phyloP scores from a whole-genome alignment of 345 rosid species.

The Carallia pectinifolia region DNA sequence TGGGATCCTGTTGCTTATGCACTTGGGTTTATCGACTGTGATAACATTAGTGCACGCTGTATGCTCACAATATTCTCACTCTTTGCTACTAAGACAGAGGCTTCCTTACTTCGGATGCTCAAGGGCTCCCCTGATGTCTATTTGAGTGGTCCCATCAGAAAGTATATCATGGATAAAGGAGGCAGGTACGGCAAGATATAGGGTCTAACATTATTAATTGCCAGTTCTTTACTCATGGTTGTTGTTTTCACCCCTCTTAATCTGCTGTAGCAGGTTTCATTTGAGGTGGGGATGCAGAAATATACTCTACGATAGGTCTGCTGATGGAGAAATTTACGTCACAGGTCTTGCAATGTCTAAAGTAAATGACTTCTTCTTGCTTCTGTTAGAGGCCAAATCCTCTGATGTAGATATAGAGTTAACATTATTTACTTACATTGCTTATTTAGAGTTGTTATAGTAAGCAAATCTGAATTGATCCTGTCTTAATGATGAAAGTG shows the following conservation, averaged over 20 bases:
- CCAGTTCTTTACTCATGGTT: not conserved
- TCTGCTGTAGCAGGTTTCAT: constrained; percentile 73
- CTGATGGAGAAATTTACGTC: constrained; percentile 63
- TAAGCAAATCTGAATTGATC: not conserved
- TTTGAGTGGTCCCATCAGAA: constrained; percentile 90
- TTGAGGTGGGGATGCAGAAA: constrained; percentile 98
- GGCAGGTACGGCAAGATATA: constrained; percentile 56
- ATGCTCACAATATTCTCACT: constrained; percentile 98
- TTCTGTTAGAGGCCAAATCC: constrained; percentile 1
- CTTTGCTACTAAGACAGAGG: constrained; percentile 99
- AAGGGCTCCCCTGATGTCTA: constrained; percentile 96
- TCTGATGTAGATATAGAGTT: not conserved
- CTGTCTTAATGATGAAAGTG: not conserved
- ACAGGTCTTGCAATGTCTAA: constrained; percentile 84
- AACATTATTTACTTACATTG: not conserved
- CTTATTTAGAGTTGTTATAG: not conserved
- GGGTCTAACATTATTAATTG: not conserved
- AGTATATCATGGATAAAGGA: constrained; percentile 79
- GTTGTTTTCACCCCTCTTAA: constrained; percentile 6
- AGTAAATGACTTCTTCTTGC: constrained; percentile 42
- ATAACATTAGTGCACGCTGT: constrained; percentile 98
- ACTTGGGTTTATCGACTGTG: constrained; percentile 97
- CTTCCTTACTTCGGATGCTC: constrained; percentile 95
- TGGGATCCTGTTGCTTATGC: constrained; percentile 99
- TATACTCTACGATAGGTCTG: constrained; percentile 63